These are phyloP conservation scores for Salvia miltiorrhiza DNA, from an alignment of 257 asterid species.

Conservation along the genomic window DNA sequence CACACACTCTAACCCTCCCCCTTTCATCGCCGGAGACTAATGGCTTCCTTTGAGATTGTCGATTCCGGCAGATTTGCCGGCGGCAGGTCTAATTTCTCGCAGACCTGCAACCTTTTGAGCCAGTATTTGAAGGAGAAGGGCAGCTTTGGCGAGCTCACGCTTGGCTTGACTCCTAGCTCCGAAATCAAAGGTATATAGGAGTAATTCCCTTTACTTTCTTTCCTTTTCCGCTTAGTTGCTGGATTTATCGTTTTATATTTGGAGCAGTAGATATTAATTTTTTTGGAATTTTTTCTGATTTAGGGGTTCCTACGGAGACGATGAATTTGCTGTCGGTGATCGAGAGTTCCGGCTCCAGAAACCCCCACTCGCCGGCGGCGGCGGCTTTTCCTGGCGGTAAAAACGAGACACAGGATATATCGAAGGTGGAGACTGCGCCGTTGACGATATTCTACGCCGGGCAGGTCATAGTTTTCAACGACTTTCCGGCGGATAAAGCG, in stretches of 20 bases:
- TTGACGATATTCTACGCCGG: slow-evolving; percentile 58
- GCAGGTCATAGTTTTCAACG: slow-evolving; percentile 39
- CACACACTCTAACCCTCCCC: not conserved
- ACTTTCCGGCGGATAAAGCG: slow-evolving; percentile 49
- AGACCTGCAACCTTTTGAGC: slow-evolving; percentile 64
- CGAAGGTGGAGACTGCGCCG: slow-evolving; percentile 36
- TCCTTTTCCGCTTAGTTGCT: not conserved
- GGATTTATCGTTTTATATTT: not conserved
- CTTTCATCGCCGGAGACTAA: slow-evolving; percentile 4
- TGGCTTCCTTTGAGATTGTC: slow-evolving; percentile 49
- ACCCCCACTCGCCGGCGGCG: slow-evolving; percentile 18
- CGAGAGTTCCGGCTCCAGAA: slow-evolving; percentile 35
- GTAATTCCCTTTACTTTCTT: not conserved
- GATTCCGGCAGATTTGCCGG: slow-evolving; percentile 48
- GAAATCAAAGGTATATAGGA: slow-evolving; percentile 39
- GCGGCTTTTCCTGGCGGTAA: slow-evolving; percentile 16
- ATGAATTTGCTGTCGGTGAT: slow-evolving; percentile 48
- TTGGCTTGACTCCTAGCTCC: slow-evolving; percentile 40
- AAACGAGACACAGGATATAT: slow-evolving; percentile 25
- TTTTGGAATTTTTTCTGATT: not conserved
- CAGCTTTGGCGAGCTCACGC: slow-evolving; percentile 61
- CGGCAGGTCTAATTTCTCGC: slow-evolving; percentile 63
- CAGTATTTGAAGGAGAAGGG: slow-evolving; percentile 79
- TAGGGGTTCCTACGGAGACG: slow-evolving; percentile 42
- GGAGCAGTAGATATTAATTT: not conserved